These are phyloP conservation scores for Dryas integrifolia DNA, from an alignment of 331 rosid species.

Conservation along the genomic window DNA sequence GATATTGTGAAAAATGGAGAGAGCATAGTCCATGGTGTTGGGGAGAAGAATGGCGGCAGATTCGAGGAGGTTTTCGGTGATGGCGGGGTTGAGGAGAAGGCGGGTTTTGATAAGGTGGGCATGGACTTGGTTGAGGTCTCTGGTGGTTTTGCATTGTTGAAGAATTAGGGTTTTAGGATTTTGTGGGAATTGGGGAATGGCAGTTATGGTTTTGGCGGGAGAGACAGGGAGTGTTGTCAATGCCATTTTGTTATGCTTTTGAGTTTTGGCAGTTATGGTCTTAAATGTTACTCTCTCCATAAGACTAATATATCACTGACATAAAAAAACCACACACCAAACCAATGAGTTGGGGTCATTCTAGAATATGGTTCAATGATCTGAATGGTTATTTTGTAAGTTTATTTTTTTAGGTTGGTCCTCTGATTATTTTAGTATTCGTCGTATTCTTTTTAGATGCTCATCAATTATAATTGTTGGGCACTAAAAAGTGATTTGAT, in stretches of 20 bases:
- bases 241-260: slow-evolving; percentile 14
- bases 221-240: slow-evolving; percentile 7
- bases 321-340: too few species aligned
- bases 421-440: too few species aligned
- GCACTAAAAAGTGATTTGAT: too few species aligned
- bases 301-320: too few species aligned
- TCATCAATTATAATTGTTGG: too few species aligned
- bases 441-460: too few species aligned
- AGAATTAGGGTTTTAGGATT: slow-evolving; percentile 53
- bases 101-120: slow-evolving; percentile 62
- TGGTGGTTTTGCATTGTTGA: slow-evolving; percentile 42
- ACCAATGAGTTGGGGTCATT: too few species aligned
- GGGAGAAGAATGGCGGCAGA: slow-evolving; percentile 56
- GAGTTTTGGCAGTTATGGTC: neutral
- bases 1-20: slow-evolving; percentile 41
- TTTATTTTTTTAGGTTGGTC: too few species aligned
- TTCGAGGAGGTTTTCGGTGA: slow-evolving; percentile 54
- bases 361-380: too few species aligned
- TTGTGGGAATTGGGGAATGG: slow-evolving; percentile 40
- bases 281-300: neutral
- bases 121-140: slow-evolving; percentile 56
- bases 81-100: slow-evolving; percentile 43
- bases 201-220: slow-evolving; percentile 37
- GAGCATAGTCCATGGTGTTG: slow-evolving; percentile 45
- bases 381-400: too few species aligned